Evolutionary conservation across 2,329 filamentous ascomycete genomes (phyloP).

Genomic region (Simplicillium aogashimaense): DNA sequence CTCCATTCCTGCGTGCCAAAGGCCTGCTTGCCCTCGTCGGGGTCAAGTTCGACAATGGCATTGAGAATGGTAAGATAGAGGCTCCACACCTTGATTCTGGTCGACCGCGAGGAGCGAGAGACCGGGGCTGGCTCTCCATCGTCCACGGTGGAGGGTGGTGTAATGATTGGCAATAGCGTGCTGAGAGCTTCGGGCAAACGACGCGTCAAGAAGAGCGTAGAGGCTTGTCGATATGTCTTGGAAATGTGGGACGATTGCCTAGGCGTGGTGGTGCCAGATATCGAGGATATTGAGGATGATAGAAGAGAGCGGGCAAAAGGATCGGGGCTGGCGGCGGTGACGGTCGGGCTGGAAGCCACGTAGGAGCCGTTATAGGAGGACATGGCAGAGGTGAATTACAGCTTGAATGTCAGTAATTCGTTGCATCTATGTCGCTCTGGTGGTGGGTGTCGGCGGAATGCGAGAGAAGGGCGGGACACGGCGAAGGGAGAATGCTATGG

Average conservation of each 20-base stretch:
- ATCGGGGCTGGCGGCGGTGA: conserved; percentile 19
- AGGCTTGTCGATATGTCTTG: conserved; percentile 88
- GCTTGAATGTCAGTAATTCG: not conserved
- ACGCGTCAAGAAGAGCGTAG: conserved; percentile 88
- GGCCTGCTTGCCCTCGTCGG: conserved; percentile 79
- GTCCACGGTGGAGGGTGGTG: conserved; percentile 39
- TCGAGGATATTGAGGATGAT: conserved; percentile 59
- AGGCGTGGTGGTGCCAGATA: conserved; percentile 44
- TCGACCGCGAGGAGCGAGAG: conserved; percentile 68
- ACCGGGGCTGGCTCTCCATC: conserved; percentile 59
- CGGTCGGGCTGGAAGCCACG: conserved; percentile 32
- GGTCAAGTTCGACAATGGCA: conserved; percentile 77
- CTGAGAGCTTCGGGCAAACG: conserved; percentile 83
- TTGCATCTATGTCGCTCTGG: not conserved
- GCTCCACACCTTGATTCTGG: conserved; percentile 93
- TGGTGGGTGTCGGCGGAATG: not conserved
- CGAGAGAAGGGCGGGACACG: not conserved
- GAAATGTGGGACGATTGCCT: conserved; percentile 68
- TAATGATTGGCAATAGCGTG: conserved; percentile 74
- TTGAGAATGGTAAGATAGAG: conserved; percentile 91
- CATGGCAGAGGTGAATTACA: conserved; percentile 20
- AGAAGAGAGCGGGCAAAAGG: conserved; percentile 41
- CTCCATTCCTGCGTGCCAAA: conserved; percentile 86
- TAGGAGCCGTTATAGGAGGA: conserved; percentile 32
- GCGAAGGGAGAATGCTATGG: not conserved